Percentiles rank a stretch among this genome's conserved stretches.
Conservation (phyloP, 345 rosid genomes). For the Crucihimalaya himalaica region DNA sequence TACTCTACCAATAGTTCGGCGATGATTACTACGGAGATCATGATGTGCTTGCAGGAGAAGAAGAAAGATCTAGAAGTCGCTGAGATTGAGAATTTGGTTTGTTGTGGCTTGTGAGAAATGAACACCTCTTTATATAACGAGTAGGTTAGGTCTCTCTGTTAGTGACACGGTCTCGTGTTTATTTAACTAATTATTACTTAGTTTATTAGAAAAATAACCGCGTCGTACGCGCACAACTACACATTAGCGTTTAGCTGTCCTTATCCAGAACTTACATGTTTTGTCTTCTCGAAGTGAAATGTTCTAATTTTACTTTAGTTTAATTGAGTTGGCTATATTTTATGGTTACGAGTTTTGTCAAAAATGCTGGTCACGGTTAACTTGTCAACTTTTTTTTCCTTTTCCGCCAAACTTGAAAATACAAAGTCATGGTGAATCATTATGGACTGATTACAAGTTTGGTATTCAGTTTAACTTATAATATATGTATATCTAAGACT, state of each 20-base stretch:
- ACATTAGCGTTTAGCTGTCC: neutral
- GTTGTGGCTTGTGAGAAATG: neutral
- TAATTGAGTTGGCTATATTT: neutral
- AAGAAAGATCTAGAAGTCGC: conserved; percentile 21
- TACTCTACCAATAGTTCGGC: conserved; percentile 59
- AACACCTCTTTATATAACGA: neutral
- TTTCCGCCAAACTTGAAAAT: neutral
- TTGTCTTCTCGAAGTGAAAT: neutral
- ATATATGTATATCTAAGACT: too few relatives aligned
- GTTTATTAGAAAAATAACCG: neutral
- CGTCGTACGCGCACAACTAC: conserved; percentile 18
- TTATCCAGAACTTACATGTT: neutral
- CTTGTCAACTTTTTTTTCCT: neutral
- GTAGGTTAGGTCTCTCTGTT: neutral
- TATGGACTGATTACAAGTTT: neutral
- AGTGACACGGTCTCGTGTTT: conserved; percentile 5
- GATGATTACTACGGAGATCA: conserved; percentile 55
- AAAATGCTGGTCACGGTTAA: neutral
- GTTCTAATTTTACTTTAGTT: neutral
- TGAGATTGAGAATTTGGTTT: neutral
- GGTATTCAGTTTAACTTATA: neutral
- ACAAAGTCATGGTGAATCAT: neutral
- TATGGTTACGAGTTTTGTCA: neutral
- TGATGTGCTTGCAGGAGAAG: neutral
- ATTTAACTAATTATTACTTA: neutral